A percentile compares a stretch with the other conserved stretches of the same genome.
Conservation (phyloP, 2,329 filamentous ascomycete genomes). For the Cordyceps militaris region DNA sequence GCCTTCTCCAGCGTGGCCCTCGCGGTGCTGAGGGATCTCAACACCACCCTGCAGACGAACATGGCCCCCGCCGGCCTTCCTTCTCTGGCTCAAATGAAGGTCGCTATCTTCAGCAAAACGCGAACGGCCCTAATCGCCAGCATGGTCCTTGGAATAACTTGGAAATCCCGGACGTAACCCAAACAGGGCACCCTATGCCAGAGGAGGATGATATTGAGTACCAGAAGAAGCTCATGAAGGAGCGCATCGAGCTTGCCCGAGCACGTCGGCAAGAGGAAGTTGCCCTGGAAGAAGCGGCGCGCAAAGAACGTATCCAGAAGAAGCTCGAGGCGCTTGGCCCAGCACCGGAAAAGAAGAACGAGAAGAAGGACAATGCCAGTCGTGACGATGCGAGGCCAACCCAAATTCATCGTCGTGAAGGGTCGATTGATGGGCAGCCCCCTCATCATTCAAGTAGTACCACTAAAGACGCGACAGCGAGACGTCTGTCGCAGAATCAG, state of each 20-base stretch:
- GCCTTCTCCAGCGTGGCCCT: slow-evolving; percentile 52
- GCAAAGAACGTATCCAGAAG: slow-evolving; percentile 61
- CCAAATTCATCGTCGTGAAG: slow-evolving; percentile 29
- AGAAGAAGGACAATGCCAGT: slow-evolving; percentile 43
- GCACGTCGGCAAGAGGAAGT: slow-evolving; percentile 62
- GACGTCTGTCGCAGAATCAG: slow-evolving; percentile 28
- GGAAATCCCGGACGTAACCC: slow-evolving; percentile 12
- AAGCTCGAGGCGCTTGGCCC: slow-evolving; percentile 66
- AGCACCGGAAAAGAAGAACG: slow-evolving; percentile 51
- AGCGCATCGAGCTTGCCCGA: slow-evolving; percentile 61
- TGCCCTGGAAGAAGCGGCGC: slow-evolving; percentile 64
- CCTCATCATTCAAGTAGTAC: slow-evolving; percentile 17
- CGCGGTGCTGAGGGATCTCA: slow-evolving; percentile 38
- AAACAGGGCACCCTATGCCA: slow-evolving; percentile 22
- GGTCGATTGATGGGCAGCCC: slow-evolving; percentile 15
- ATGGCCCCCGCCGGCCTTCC: slow-evolving; percentile 41
- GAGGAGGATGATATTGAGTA: slow-evolving; percentile 46
- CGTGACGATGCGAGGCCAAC: slow-evolving; percentile 33
- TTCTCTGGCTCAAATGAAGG: slow-evolving; percentile 44
- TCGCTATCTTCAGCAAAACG: slow-evolving; percentile 37
- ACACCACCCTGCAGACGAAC: slow-evolving; percentile 31
- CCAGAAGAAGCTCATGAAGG: slow-evolving; percentile 67
- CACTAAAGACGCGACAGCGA: slow-evolving; percentile 16
- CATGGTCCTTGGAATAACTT: slow-evolving; percentile 24
- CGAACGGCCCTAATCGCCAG: slow-evolving; percentile 22